Evolutionary conservation across 441 rosid species (phyloP), one percentile per base, ranked within the genome.

Genomic region (Iberis amara): DNA sequence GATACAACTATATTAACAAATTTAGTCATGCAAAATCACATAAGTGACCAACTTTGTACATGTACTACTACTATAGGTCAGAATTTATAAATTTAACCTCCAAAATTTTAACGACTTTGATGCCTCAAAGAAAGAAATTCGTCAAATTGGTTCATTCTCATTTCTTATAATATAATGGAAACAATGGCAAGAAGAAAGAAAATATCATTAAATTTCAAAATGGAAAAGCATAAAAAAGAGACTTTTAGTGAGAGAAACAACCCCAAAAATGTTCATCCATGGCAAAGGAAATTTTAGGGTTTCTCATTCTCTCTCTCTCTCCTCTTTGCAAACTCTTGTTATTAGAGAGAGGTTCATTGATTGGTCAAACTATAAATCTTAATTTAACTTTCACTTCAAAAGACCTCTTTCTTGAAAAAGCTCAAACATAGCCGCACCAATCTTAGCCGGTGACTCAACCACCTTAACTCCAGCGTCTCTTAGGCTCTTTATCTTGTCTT

Each of bases 371-470:
- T 18, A 18, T 18, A 18, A 18, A 18, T 18, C 3, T 18, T 18
- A 18, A 18, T 12, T 15, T 41, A 12, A 1, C 5, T 40, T 39
- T 23, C 44, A 60, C 44, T 60, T 40, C 50, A 65, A 67, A 11
- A 89, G 85, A 26, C 95, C 94, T 47, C 88, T 79, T 60, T 73
- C 76, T 64, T 83, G 83, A 69, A 89, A 89, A 32, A 80, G 76
- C 11, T 81, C 85, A 35, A 74, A 71, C 83, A 86, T 85, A 6
- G 88, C 86, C 0, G 66, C 43, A 39, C 95, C 97, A 12, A 89
- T 81, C 75, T 83, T 89, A 1, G 97, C 97, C 1, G 97, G 96
- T 36, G 96, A 89, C 62, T 89, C 90, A 0, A 83, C 95, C 59
- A 89, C 96, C 0, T 75, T 83, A 6, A 83, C 95, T 14, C 92